Conservation (phyloP, 345 rosid genomes). For the Moricandia arvensis region DNA sequence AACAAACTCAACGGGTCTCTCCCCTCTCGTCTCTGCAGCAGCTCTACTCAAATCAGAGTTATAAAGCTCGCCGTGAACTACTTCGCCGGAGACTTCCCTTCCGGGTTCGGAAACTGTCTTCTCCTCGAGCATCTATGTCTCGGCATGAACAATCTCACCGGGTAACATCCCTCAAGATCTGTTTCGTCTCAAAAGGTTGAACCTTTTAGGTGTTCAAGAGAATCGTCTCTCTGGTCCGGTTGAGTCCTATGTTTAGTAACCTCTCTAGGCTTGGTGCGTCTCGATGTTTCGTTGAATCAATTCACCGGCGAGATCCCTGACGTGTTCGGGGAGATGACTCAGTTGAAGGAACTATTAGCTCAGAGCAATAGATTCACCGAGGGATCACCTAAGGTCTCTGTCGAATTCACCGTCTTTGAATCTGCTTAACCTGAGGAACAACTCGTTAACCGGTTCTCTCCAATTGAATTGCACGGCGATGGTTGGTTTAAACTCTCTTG, state of each 20-base stretch:
- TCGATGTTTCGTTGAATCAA: constrained; percentile 54
- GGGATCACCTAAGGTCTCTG: constrained; percentile 56
- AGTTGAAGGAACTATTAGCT: constrained; percentile 43
- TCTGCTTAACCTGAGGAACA: constrained; percentile 69
- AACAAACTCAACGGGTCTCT: constrained; percentile 49
- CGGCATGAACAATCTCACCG: constrained; percentile 63
- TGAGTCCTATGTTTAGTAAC: constrained; percentile 42
- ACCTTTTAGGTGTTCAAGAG: constrained; percentile 51
- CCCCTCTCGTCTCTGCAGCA: constrained; percentile 53
- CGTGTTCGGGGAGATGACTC: constrained; percentile 42
- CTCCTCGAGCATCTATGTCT: constrained; percentile 51
- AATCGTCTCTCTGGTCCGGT: constrained; percentile 56
- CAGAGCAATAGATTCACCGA: constrained; percentile 50
- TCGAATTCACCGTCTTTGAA: constrained; percentile 51
- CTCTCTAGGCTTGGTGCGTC: constrained; percentile 50
- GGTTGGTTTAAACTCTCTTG: constrained; percentile 57
- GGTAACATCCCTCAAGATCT: constrained; percentile 49
- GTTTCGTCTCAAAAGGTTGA: constrained; percentile 47
- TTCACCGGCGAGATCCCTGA: constrained; percentile 65
- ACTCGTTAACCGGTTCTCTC: constrained; percentile 55
- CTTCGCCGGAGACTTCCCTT: constrained; percentile 50
- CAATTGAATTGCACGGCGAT: constrained; percentile 62
- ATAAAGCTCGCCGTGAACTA: constrained; percentile 52
- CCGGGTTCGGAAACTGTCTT: constrained; percentile 49
- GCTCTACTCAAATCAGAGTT: constrained; percentile 38